Evolutionary conservation across 306 rosid genomes (phyloP).

Genomic region (Corylus americana): DNA sequence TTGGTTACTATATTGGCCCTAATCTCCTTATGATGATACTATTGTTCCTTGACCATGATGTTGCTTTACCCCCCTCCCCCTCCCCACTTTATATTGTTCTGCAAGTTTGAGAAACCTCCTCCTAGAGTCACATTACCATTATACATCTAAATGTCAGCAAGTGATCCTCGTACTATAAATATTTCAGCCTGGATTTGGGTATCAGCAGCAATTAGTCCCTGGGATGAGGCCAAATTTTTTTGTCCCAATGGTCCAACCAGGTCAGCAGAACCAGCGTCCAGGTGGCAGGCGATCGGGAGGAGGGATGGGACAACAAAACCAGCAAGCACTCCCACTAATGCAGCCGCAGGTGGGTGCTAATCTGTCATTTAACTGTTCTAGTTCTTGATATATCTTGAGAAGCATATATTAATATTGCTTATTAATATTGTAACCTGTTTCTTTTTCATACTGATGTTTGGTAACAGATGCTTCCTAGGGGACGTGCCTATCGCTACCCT

Average conservation of each 20-base stretch:
- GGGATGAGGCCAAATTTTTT: constrained; percentile 71
- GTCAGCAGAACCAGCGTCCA: constrained; percentile 70
- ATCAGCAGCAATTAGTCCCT: constrained; percentile 77
- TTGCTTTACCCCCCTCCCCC: neutral
- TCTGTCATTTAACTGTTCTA: neutral
- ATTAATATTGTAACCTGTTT: neutral
- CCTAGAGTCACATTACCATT: neutral
- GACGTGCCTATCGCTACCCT: constrained; percentile 68
- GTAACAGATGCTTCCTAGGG: constrained; percentile 71
- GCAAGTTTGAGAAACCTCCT: neutral
- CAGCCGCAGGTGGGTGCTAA: constrained; percentile 58
- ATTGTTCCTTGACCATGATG: neutral
- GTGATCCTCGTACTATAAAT: neutral
- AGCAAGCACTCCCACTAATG: constrained; percentile 56
- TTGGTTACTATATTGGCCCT: neutral
- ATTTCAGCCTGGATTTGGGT: constrained; percentile 70
- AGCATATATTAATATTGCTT: neutral
- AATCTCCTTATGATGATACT: neutral
- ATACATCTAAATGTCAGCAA: neutral
- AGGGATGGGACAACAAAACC: constrained; percentile 57
- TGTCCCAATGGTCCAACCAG: constrained; percentile 77
- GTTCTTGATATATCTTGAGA: neutral
- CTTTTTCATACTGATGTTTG: neutral
- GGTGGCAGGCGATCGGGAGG: constrained; percentile 66
- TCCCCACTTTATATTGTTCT: neutral